Evolutionary conservation across 768 basidiomycete genomes (phyloP).

Genomic region (Leccinellum luteum): DNA sequence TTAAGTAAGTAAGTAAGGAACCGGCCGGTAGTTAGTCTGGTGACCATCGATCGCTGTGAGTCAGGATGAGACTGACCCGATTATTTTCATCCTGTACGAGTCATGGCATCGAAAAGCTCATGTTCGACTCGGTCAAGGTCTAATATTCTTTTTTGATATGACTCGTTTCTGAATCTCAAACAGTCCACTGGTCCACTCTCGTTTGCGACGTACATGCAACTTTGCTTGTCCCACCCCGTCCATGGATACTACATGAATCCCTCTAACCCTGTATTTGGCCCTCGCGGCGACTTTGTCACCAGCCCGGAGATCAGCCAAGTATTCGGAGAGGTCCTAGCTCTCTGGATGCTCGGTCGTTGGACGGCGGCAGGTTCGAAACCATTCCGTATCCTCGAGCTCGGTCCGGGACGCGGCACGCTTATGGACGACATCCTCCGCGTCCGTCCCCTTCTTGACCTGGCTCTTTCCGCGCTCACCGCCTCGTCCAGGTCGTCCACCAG

Average conservation of each 20-base stretch:
- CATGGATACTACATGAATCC: conserved; percentile 91
- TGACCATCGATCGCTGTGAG: conserved; percentile 2
- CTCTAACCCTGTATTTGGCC: conserved; percentile 74
- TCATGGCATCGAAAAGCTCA: conserved; percentile 54
- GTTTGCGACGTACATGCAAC: conserved; percentile 86
- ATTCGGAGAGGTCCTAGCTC: conserved; percentile 92
- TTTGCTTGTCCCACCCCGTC: conserved; percentile 85
- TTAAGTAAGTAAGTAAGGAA: too few relatives aligned
- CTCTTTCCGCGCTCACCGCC: too few relatives aligned
- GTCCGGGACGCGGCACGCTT: conserved; percentile 90
- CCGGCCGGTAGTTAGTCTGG: too few relatives aligned
- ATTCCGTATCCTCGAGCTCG: conserved; percentile 83
- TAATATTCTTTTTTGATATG: not conserved
- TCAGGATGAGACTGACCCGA: conserved; percentile 8
- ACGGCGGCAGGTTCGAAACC: conserved; percentile 46
- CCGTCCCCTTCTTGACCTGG: too few relatives aligned
- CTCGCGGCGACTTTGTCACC: conserved; percentile 90
- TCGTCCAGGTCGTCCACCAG: conserved; percentile 34
- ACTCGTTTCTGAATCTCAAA: conserved; percentile 28
- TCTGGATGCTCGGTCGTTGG: conserved; percentile 87
- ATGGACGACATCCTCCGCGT: conserved; percentile 80
- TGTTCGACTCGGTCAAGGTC: conserved; percentile 74
- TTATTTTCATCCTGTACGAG: not conserved
- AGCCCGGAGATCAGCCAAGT: conserved; percentile 95
- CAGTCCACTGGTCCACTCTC: conserved; percentile 89